These are phyloP conservation scores for Phlyctochytrium bullatum DNA, from an alignment of 192 early-diverging fungal genomes.

Conservation along the genomic window DNA sequence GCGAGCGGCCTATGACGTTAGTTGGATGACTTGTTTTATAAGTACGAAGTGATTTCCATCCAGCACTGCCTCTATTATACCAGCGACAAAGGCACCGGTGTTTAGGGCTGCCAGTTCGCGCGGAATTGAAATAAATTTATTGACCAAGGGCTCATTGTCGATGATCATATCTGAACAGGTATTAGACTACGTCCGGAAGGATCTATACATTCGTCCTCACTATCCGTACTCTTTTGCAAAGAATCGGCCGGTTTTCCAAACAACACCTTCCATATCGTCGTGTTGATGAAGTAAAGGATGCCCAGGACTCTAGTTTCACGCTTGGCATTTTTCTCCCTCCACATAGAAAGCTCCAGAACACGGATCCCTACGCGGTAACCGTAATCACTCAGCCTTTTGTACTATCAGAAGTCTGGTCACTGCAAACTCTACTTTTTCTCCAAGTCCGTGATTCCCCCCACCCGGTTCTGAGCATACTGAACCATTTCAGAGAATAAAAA, in stretches of 20 bases:
- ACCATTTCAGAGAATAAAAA: constrained; percentile 37
- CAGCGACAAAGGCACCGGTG: constrained; percentile 92
- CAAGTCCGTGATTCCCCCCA: constrained; percentile 90
- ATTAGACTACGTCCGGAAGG: neutral
- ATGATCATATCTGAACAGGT: constrained; percentile 87
- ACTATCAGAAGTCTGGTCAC: neutral
- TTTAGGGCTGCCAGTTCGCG: constrained; percentile 90
- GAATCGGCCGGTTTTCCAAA: constrained; percentile 97
- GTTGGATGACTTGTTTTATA: neutral
- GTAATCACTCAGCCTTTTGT: constrained; percentile 74
- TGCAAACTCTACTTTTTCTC: constrained; percentile 76
- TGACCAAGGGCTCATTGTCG: constrained; percentile 93
- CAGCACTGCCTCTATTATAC: constrained; percentile 92
- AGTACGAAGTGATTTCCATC: constrained; percentile 88
- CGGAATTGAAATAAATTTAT: constrained; percentile 90
- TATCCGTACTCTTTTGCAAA: constrained; percentile 92
- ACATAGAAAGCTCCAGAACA: constrained; percentile 82
- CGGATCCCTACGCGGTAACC: constrained; percentile 93
- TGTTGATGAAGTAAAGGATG: constrained; percentile 91
- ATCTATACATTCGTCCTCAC: constrained; percentile 92
- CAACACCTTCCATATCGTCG: constrained; percentile 88
- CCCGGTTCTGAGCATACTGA: constrained; percentile 58
- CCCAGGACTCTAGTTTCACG: constrained; percentile 87
- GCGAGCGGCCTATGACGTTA: constrained; percentile 48
- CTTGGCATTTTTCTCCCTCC: constrained; percentile 83